Evolutionary conservation across 2,329 filamentous ascomycete genomes (phyloP), one percentile per base, ranked within the genome.

Genomic region (Fusarium temperatum): DNA sequence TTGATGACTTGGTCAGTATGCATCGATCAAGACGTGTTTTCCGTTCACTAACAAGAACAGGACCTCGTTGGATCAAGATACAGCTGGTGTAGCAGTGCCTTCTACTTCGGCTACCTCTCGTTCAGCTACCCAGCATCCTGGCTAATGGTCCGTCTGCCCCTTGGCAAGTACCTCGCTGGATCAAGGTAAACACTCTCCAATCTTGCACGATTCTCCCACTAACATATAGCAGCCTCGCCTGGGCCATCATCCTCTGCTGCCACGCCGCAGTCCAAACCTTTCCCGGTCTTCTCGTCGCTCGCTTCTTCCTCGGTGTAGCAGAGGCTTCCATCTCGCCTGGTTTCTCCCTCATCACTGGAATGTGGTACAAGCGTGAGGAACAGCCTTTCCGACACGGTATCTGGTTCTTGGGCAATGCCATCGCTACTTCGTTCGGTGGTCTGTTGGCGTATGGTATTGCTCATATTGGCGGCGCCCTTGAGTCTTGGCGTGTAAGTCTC

Each of bases 101-200:
- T 77, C 8, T 77, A 77, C 50, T 77, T 77, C 20, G 75, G 75
- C 6, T 77, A 77, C 22, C 71, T 77, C 3, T 38, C 61, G 1
- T 77, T 77, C n/a, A 77, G 75, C 41, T 77, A 77, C 32, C 75
- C 75, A 20, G 75, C 75, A 0, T 77, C 75, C 0, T 77, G 75
- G 28, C 15, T 77, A 0, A 77, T 77, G 75, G 75, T 77, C 4
- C 75, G 75, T 0, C 54, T 77, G 2, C 75, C 75, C 2, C 39
- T 77, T 0, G 75, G 75, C 8, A 77, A 71, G 14, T 77, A 77
- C 3, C 30, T 77, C 2, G 71, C 75, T 6, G 75, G 63, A 8
- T 75, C 71, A 42, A 76, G 68, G 72, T 66, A 11, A 53, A 6
- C 8, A 11, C 2, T 8, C 22, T 1, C 1, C 1, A 5, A 2